Conservation (phyloP, 805 yeast genomes). For the Starmerella stigmatis region DNA sequence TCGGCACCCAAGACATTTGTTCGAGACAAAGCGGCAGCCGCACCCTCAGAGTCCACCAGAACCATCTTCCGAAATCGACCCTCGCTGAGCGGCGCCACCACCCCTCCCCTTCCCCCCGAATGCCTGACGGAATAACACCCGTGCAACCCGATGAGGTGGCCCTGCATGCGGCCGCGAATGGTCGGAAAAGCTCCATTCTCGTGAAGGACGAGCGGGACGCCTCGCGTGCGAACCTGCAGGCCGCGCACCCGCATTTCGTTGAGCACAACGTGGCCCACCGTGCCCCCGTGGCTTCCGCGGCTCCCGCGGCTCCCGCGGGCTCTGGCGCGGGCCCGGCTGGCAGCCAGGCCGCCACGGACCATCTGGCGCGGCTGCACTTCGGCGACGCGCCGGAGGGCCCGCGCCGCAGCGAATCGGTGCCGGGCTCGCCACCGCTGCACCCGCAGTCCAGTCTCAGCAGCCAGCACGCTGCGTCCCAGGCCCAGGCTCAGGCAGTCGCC, state of each 20-base stretch:
- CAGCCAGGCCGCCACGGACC: conserved; percentile 5
- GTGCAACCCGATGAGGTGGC: neutral
- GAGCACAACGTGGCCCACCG: conserved; percentile 20
- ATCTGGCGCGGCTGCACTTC: conserved; percentile 8
- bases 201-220: conserved; percentile 19
- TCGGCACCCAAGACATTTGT: conserved; percentile 1
- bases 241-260: conserved; percentile 26
- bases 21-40: no score
- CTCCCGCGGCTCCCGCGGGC: conserved; percentile 6
- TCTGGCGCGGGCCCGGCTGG: neutral
- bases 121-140: conserved; percentile 1
- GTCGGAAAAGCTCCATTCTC: conserved; percentile 24
- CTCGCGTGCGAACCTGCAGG: conserved; percentile 7
- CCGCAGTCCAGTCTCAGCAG: neutral
- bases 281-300: conserved; percentile 7
- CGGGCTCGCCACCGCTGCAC: neutral
- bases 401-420: no score
- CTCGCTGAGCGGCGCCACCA: neutral
- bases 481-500: conserved; percentile 11
- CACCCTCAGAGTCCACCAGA: neutral
- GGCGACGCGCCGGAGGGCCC: conserved; percentile 2
- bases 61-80: neutral
- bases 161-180: neutral
- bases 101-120: no score
- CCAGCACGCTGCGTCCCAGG: neutral